Evolutionary conservation across 768 basidiomycete genomes (phyloP).

Genomic region (Chiua virens): DNA sequence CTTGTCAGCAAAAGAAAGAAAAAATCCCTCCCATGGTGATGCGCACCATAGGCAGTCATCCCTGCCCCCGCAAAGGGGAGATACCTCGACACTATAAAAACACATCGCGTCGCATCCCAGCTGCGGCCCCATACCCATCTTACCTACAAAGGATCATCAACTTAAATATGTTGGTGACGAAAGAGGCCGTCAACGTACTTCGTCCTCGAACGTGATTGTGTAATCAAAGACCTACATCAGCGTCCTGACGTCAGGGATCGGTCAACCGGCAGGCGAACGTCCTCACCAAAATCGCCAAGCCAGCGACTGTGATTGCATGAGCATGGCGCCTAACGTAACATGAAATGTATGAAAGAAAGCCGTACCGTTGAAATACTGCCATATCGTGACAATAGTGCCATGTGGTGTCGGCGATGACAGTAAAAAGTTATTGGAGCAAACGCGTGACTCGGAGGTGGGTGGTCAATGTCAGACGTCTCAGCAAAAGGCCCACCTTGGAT

Average conservation of each 20-base stretch:
- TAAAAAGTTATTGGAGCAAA: not conserved
- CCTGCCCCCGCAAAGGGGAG: conserved; percentile 14
- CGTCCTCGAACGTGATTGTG: conserved; percentile 7
- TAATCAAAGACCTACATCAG: conserved; percentile 11
- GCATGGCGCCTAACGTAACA: not conserved
- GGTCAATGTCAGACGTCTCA: no score
- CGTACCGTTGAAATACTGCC: conserved; percentile 19
- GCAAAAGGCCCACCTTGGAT: conserved; percentile 5
- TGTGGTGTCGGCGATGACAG: not conserved
- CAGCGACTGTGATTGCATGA: conserved; percentile 11
- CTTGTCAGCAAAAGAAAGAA: no score
- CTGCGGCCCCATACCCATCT: conserved; percentile 19
- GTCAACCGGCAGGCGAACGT: not conserved
- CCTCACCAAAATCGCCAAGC: conserved; percentile 15
- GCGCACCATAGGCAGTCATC: conserved; percentile 14
- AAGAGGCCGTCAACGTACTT: not conserved
- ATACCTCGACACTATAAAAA: conserved; percentile 22
- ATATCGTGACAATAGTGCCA: no score
- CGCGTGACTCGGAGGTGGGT: not conserved
- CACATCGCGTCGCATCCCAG: conserved; percentile 13
- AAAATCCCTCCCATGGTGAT: not conserved
- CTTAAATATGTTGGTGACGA: no score
- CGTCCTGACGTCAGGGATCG: not conserved
- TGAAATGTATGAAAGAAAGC: not conserved
- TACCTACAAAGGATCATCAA: conserved; percentile 12